phyloP scores from a whole-genome alignment of 1,284 basidiomycete species.

The Boletus mariae region DNA sequence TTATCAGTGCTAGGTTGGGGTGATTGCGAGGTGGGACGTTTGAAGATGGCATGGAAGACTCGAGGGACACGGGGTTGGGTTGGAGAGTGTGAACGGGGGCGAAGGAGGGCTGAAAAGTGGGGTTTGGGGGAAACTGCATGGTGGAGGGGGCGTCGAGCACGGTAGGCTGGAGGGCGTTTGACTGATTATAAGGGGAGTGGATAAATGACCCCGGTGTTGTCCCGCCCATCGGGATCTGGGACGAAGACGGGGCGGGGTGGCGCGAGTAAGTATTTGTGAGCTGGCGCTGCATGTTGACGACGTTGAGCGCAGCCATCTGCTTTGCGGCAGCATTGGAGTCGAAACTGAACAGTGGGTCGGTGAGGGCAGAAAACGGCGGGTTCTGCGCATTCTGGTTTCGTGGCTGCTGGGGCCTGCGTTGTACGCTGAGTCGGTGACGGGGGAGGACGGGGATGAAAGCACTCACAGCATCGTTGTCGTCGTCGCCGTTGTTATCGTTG shows the following conservation, averaged over 20 bases:
- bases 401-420: conserved; percentile 36
- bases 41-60: conserved; percentile 40
- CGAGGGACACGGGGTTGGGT: conserved; percentile 39
- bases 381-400: conserved; percentile 28
- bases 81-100: conserved; percentile 29
- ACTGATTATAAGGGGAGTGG: conserved; percentile 39
- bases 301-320: conserved; percentile 72
- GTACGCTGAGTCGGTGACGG: conserved; percentile 4
- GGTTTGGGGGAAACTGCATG: conserved; percentile 32
- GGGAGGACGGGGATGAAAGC: not conserved
- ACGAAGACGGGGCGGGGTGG: conserved; percentile 31
- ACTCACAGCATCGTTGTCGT: conserved; percentile 37
- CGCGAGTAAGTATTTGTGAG: conserved; percentile 46
- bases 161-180: conserved; percentile 39
- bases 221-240: conserved; percentile 43
- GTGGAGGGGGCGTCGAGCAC: conserved; percentile 21
- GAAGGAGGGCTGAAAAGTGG: conserved; percentile 26
- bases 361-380: conserved; percentile 19
- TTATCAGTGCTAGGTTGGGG: conserved; percentile 30
- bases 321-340: conserved; percentile 60
- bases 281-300: conserved; percentile 58
- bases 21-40: conserved; percentile 30
- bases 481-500: conserved; percentile 5
- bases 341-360: conserved; percentile 39
- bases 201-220: conserved; percentile 62